Percentiles rank a stretch among this genome's conserved stretches.
Evolutionary conservation across 2,329 filamentous ascomycete species (phyloP).

Genomic region (Aspergillus piperis): DNA sequence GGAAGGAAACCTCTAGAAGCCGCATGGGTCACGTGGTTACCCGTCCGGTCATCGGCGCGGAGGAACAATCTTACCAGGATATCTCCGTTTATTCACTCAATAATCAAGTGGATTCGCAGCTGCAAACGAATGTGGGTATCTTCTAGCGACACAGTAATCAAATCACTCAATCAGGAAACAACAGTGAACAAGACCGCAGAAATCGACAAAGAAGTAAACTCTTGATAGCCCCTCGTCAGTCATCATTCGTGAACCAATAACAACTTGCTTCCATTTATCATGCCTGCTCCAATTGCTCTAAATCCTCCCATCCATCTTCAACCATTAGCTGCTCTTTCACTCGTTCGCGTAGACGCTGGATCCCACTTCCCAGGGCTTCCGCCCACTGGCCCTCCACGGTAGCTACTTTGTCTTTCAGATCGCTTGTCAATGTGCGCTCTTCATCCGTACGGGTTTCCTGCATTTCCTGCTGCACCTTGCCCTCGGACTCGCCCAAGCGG

Average conservation of each 20-base stretch:
- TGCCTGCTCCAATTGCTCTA: constrained; percentile 54
- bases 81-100: not conserved
- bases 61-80: not conserved
- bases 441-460: constrained; percentile 65
- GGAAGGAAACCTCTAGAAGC: constrained; percentile 45
- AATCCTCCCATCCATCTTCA: constrained; percentile 87
- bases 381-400: constrained; percentile 90
- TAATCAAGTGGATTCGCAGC: constrained; percentile 10
- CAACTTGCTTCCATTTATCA: constrained; percentile 11
- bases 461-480: constrained; percentile 51
- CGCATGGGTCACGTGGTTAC: not conserved
- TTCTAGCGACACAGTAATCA: constrained; percentile 7
- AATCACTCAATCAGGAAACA: constrained; percentile 16
- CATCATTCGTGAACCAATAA: not conserved
- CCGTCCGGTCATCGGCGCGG: not conserved
- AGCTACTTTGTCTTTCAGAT: constrained; percentile 89
- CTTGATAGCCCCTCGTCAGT: constrained; percentile 35
- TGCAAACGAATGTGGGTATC: constrained; percentile 24
- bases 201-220: not conserved
- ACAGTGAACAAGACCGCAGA: constrained; percentile 6
- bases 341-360: constrained; percentile 71
- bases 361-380: constrained; percentile 76
- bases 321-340: constrained; percentile 72
- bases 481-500: constrained; percentile 45
- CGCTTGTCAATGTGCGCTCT: constrained; percentile 71